phyloP scores from a whole-genome alignment of 73 alveolate species.

The Paramecium tetraurelia region DNA sequence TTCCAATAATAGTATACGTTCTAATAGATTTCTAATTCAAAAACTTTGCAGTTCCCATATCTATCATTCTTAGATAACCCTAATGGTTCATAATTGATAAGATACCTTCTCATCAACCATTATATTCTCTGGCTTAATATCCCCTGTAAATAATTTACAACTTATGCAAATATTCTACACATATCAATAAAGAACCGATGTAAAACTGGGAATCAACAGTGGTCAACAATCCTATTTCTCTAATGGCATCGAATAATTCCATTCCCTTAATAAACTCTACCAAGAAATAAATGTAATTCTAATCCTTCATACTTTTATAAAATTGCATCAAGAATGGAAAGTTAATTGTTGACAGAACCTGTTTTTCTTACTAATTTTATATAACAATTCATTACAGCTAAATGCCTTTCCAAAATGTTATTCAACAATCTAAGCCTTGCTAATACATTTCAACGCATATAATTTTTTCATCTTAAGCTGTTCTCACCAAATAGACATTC shows the following conservation, averaged over 20 bases:
- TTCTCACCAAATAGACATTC: slow-evolving; percentile 63
- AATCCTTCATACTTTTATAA: slow-evolving; percentile 73
- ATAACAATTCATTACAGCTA: neutral
- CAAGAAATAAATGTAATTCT: slow-evolving; percentile 64
- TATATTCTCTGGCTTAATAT: slow-evolving; percentile 79
- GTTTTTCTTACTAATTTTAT: slow-evolving; percentile 54
- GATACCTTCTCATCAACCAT: slow-evolving; percentile 72
- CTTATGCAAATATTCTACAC: slow-evolving; percentile 78
- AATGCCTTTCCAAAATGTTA: slow-evolving; percentile 57
- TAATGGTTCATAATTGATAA: neutral
- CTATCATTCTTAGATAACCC: slow-evolving; percentile 72
- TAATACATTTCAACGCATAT: slow-evolving; percentile 72
- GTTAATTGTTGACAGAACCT: slow-evolving; percentile 59
- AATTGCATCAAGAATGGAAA: slow-evolving; percentile 74
- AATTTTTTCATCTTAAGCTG: slow-evolving; percentile 25
- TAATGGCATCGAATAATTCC: slow-evolving; percentile 75
- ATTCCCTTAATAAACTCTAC: slow-evolving; percentile 71
- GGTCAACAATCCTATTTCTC: slow-evolving; percentile 70
- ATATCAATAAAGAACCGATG: slow-evolving; percentile 67
- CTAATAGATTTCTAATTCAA: slow-evolving; percentile 53
- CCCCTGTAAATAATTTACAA: slow-evolving; percentile 73
- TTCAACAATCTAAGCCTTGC: slow-evolving; percentile 63
- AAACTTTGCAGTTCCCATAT: slow-evolving; percentile 75
- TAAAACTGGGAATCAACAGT: slow-evolving; percentile 67
- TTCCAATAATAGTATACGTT: slow-evolving; percentile 70